Evolutionary conservation across 805 yeast genomes (phyloP).

Genomic region (Kluyveromyces aestuarii): DNA sequence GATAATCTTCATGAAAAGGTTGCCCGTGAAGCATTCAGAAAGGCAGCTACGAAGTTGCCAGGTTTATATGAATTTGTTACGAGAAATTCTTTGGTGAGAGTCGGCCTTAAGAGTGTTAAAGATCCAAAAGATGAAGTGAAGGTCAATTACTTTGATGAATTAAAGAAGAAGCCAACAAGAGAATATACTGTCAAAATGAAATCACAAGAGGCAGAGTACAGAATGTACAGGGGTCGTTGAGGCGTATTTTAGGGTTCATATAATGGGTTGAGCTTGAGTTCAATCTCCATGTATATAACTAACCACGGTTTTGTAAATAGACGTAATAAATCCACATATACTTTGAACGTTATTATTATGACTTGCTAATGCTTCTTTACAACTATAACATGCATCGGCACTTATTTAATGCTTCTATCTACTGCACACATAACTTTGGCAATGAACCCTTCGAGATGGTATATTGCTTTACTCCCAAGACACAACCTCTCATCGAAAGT

Average conservation of each 20-base stretch:
- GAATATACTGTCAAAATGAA: slow-evolving; percentile 47
- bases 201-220: slow-evolving; percentile 43
- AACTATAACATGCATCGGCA: slow-evolving; percentile 1
- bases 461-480: slow-evolving; percentile 80
- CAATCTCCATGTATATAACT: slow-evolving; percentile 5
- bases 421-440: slow-evolving; percentile 78
- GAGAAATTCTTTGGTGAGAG: slow-evolving; percentile 54
- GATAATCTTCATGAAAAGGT: slow-evolving; percentile 76
- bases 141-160: slow-evolving; percentile 45
- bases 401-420: slow-evolving; percentile 30
- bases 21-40: slow-evolving; percentile 79
- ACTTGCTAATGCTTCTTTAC: not conserved
- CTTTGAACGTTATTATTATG: not conserved
- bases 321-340: not conserved
- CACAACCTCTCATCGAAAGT: slow-evolving; percentile 77
- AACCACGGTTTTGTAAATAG: not conserved
- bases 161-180: slow-evolving; percentile 55
- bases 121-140: slow-evolving; percentile 30
- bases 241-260: not conserved
- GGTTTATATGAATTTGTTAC: slow-evolving; percentile 83
- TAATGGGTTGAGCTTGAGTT: not conserved
- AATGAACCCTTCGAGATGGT: slow-evolving; percentile 89
- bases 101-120: slow-evolving; percentile 53
- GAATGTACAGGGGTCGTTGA: slow-evolving; percentile 54
- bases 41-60: slow-evolving; percentile 87